Percentiles rank a stretch among this genome's conserved stretches.
These are phyloP conservation scores for Rubia balearica DNA, from an alignment of 305 asterid species.

Conservation along the genomic window DNA sequence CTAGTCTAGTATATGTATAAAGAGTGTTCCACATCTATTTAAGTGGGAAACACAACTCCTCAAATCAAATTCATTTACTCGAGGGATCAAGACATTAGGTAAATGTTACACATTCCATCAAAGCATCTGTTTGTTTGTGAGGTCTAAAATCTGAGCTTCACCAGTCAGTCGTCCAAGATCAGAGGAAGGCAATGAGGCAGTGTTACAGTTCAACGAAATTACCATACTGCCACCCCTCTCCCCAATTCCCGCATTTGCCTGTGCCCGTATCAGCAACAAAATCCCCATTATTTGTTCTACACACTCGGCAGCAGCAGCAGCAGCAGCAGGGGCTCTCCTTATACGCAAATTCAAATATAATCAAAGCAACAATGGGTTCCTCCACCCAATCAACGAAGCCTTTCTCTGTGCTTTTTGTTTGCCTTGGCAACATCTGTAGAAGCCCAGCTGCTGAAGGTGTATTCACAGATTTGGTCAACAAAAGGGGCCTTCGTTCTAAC, in stretches of 20 bases:
- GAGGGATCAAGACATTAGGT: too few species aligned
- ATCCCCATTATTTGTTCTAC: constrained; percentile 20
- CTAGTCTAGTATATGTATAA: too few species aligned
- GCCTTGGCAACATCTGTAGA: constrained; percentile 94
- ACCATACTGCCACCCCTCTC: constrained; percentile 29
- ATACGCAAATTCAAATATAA: constrained; percentile 15
- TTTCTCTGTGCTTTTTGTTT: constrained; percentile 72
- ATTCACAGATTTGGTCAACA: constrained; percentile 55
- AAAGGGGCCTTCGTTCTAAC: constrained; percentile 47
- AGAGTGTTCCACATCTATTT: too few species aligned
- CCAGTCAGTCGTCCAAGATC: neutral
- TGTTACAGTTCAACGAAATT: constrained; percentile 20
- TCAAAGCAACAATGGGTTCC: constrained; percentile 56
- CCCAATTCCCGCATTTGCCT: constrained; percentile 9
- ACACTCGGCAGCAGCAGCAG: neutral
- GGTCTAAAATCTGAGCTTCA: neutral
- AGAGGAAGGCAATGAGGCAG: constrained; percentile 31
- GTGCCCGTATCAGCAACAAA: constrained; percentile 13
- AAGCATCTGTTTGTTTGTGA: too few species aligned
- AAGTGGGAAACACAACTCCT: too few species aligned
- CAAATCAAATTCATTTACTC: too few species aligned
- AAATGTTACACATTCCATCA: too few species aligned
- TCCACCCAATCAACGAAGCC: constrained; percentile 44
- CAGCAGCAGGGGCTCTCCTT: neutral
- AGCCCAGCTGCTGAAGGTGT: constrained; percentile 90